Percentiles rank a stretch among this genome's conserved stretches.
These are phyloP conservation scores for Tolypocladium ovalisporum DNA, from an alignment of 2,329 filamentous ascomycete genomes.

Conservation along the genomic window DNA sequence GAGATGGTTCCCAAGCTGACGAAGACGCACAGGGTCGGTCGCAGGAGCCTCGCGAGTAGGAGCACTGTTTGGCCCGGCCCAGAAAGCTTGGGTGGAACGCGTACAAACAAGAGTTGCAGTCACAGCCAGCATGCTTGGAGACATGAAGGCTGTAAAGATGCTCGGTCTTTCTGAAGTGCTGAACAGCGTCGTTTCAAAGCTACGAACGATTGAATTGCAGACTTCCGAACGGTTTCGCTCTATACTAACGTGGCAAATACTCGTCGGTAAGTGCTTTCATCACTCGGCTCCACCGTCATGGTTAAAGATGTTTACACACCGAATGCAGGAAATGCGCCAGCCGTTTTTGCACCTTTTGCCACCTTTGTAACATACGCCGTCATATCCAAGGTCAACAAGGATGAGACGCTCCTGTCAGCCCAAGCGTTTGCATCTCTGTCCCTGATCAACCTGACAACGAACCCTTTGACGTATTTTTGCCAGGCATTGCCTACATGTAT, in stretches of 20 bases:
- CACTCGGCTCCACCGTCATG: background rate
- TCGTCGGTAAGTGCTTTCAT: background rate
- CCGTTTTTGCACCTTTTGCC: background rate
- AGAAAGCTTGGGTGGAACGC: background rate
- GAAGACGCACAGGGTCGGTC: background rate
- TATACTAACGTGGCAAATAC: background rate
- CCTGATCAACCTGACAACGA: background rate
- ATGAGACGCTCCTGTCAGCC: background rate
- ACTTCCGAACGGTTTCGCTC: background rate
- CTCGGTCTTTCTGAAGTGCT: background rate
- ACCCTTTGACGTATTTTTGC: background rate
- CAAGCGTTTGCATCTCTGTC: background rate
- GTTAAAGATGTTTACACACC: background rate
- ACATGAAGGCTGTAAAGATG: constrained; percentile 5
- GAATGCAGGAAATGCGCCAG: background rate
- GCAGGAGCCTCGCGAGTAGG: background rate
- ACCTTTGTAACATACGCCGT: background rate
- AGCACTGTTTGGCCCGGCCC: background rate
- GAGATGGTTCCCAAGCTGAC: background rate
- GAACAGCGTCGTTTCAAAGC: background rate
- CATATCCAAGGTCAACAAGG: background rate
- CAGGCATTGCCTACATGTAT: background rate
- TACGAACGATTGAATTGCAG: background rate
- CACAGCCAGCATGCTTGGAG: background rate
- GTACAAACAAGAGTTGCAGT: constrained; percentile 1